phyloP scores from a whole-genome alignment of 352 stramenopile species.

The Pythium phragmitis region DNA sequence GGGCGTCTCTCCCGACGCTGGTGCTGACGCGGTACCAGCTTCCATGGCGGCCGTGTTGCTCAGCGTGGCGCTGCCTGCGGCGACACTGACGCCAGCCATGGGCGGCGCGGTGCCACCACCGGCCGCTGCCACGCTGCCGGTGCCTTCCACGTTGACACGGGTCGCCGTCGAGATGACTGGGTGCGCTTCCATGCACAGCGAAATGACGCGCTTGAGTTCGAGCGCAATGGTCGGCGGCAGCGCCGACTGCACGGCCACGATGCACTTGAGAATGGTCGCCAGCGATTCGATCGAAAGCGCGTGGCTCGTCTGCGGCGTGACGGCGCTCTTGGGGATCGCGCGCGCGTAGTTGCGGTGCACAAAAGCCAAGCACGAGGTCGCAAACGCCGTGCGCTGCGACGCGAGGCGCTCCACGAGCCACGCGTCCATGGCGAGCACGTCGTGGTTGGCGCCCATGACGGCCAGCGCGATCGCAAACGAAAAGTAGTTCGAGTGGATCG shows the following conservation, averaged over 20 bases:
- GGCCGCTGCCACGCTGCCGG: conserved; percentile 11
- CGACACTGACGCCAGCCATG: conserved; percentile 19
- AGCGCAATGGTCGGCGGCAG: conserved; percentile 68
- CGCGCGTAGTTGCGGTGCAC: conserved; percentile 84
- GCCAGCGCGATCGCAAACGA: conserved; percentile 82
- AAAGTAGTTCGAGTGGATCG: conserved; percentile 89
- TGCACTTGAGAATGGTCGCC: conserved; percentile 80
- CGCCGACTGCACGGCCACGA: conserved; percentile 66
- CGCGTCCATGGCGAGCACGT: conserved; percentile 80
- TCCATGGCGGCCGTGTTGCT: neutral
- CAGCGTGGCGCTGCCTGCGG: neutral
- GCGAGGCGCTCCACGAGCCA: conserved; percentile 82
- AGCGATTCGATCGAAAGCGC: conserved; percentile 84
- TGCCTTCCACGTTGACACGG: conserved; percentile 39
- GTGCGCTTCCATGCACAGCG: conserved; percentile 80
- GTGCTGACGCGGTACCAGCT: conserved; percentile 11
- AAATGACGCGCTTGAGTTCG: conserved; percentile 83
- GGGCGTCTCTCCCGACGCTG: conserved; percentile 19
- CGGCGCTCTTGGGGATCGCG: conserved; percentile 75
- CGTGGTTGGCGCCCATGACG: conserved; percentile 85
- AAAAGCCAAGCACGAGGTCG: conserved; percentile 81
- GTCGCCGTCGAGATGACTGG: conserved; percentile 77
- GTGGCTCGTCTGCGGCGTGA: conserved; percentile 80
- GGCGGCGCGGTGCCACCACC: neutral
- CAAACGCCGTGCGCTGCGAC: conserved; percentile 79